Conservation (phyloP, 1,284 basidiomycete genomes). For the Boletus smithii region DNA sequence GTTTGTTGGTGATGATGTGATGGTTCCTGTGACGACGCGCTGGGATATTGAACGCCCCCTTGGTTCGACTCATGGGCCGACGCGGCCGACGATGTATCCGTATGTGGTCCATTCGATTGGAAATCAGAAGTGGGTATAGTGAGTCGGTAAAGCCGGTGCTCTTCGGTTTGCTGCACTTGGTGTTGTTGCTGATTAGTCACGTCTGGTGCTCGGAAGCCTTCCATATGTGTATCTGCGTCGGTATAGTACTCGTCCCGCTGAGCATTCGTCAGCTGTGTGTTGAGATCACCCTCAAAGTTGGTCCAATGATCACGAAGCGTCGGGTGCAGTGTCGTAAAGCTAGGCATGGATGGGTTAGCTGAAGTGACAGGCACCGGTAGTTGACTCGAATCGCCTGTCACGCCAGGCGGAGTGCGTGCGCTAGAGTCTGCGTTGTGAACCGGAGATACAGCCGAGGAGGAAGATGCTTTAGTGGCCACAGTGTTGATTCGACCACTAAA, state of each 20-base stretch:
- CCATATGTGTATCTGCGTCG: constrained; percentile 37
- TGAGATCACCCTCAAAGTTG: constrained; percentile 56
- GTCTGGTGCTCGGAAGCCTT: constrained; percentile 2
- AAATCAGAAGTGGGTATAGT: constrained; percentile 17
- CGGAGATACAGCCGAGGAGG: constrained; percentile 16
- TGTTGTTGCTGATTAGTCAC: not conserved
- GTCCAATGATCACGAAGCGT: constrained; percentile 57
- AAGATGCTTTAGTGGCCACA: constrained; percentile 43
- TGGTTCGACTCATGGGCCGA: constrained; percentile 5
- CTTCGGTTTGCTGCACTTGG: constrained; percentile 8
- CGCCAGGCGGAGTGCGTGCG: not conserved
- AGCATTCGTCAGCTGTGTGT: constrained; percentile 51
- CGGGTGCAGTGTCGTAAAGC: constrained; percentile 53
- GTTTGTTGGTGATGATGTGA: constrained; percentile 3
- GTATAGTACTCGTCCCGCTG: constrained; percentile 35
- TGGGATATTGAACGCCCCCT: constrained; percentile 6
- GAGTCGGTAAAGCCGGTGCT: constrained; percentile 16
- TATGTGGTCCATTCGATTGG: constrained; percentile 8
- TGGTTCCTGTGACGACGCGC: constrained; percentile 4
- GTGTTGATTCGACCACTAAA: constrained; percentile 70
- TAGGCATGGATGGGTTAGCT: constrained; percentile 9
- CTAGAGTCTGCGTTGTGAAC: constrained; percentile 10
- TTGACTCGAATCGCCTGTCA: not conserved
- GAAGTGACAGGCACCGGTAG: not conserved
- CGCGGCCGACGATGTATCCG: not conserved